Evolutionary conservation across 805 yeast species (phyloP).

Genomic region (Kuraishia borneana): DNA sequence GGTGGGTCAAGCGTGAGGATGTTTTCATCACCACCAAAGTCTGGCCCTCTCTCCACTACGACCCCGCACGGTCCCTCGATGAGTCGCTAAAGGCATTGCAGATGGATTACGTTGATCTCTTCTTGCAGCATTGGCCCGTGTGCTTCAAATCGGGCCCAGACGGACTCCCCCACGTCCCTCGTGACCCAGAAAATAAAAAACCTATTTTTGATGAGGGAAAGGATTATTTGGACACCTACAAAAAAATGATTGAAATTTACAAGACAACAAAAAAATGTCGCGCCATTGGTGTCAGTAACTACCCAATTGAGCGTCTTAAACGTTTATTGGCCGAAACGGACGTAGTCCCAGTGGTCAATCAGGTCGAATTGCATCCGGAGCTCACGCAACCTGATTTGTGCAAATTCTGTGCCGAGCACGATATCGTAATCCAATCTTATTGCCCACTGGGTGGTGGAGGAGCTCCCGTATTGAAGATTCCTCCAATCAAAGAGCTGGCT

Average conservation of each 20-base stretch:
- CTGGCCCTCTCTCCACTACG: conserved; percentile 35
- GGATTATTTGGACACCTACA: conserved; percentile 63
- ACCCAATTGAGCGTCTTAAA: conserved; percentile 24
- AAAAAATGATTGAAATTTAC: conserved; percentile 66
- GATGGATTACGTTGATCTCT: conserved; percentile 32
- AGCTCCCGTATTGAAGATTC: conserved; percentile 49
- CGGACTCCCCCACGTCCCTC: conserved; percentile 26
- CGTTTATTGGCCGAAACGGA: conserved; percentile 32
- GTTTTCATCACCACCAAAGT: conserved; percentile 68
- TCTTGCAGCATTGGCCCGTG: conserved; percentile 40
- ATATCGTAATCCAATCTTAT: conserved; percentile 37
- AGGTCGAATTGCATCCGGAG: conserved; percentile 40
- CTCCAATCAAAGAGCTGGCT: conserved; percentile 40
- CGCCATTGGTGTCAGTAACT: conserved; percentile 52
- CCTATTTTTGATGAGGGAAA: conserved; percentile 72
- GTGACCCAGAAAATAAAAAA: conserved; percentile 22
- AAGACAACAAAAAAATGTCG: conserved; percentile 33
- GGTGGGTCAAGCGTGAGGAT: conserved; percentile 35
- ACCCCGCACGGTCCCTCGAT: conserved; percentile 28
- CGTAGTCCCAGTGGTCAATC: conserved; percentile 43
- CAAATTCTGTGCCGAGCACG: conserved; percentile 22
- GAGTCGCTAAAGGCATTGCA: conserved; percentile 26
- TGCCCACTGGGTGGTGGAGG: conserved; percentile 58
- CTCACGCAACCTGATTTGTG: conserved; percentile 28
- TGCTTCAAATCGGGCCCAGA: conserved; percentile 25